Base-by-base conservation (phyloP, 306 rosid species). In the Casuarina glauca region DNA sequence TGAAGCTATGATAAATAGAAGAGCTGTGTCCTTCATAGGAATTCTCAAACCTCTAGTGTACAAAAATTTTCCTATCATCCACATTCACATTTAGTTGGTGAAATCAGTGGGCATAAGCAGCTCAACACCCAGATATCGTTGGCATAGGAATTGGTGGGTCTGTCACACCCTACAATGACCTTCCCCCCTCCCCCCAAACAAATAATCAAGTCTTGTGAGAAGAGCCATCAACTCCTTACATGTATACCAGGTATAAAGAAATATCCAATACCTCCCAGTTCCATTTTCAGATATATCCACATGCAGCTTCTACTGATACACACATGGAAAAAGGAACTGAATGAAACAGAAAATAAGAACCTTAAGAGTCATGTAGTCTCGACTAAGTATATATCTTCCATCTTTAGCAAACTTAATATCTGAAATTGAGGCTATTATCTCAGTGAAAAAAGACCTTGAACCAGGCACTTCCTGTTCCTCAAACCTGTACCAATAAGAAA, bases 311-410 rank as follows among this genome's bases (percentile, higher is more conserved):
- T 58, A 60, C 41, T n/a, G 49, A 10, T 39, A 54, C 32, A 26
- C 32, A 26, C 74, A 77, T 36, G 35, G 5, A 66, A 68, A 54
- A 4, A 74, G 12, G 61, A 60, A 32, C 38, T 44, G 11, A 16
- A 79, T 1, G 17, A 4, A 41, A 43, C 12, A 12, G 9, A 35
- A 80, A 51, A 57, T 49, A 32, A 2, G 54, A 77, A 96, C 99
- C 99, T 96, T 96, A 39, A 96, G 92, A 82, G 97, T 90, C 99
- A 96, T 96, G 83, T 96, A 96, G 85, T 96, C 99, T 72, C 99
- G 98, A 70, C 98, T 91, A 62, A 96, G 98, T 77, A 96, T 84
- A 83, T 96, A 87, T 87, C 97, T 91, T 75, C 99, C 99, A 63
- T 89, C 89, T 83, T 90, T 96, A 70, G 91, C 90, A 81, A 96